These are phyloP conservation scores for Cordyceps farinosa DNA, from an alignment of 2,329 filamentous ascomycete genomes.

Conservation along the genomic window DNA sequence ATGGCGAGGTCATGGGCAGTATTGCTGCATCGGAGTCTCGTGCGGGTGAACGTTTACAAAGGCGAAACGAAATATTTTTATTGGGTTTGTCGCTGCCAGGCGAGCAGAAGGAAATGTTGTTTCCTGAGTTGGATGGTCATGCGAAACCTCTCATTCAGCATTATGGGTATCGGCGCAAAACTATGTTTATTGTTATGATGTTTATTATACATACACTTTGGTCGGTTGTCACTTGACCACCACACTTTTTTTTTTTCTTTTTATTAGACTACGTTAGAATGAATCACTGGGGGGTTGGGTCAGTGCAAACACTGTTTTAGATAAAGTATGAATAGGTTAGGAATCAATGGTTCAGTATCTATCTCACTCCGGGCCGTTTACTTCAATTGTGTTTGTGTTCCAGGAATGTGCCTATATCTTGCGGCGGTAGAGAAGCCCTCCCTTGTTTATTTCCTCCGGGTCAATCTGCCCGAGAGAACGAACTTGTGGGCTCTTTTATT, in stretches of 20 bases:
- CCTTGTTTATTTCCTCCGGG: neutral
- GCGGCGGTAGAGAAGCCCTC: neutral
- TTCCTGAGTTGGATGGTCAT: conserved; percentile 11
- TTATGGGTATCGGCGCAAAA: conserved; percentile 17
- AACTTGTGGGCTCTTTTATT: neutral
- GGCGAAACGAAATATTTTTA: conserved; percentile 13
- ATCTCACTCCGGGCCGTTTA: neutral
- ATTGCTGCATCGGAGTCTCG: conserved; percentile 1
- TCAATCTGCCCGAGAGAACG: neutral
- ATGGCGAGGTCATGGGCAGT: conserved; percentile 6
- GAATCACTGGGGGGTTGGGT: neutral
- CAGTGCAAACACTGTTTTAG: conserved; percentile 12
- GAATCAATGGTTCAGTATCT: conserved; percentile 8
- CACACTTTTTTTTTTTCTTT: neutral
- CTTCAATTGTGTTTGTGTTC: neutral
- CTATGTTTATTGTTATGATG: conserved; percentile 9
- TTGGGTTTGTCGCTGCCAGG: conserved; percentile 8
- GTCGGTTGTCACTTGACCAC: conserved; percentile 1
- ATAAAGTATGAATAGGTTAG: conserved; percentile 8
- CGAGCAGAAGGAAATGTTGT: neutral
- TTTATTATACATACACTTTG: conserved; percentile 12
- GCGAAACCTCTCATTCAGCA: conserved; percentile 13
- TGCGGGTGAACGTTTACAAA: conserved; percentile 14
- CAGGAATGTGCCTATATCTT: neutral
- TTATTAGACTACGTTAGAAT: conserved; percentile 17